These are phyloP conservation scores for Drechslera avenae DNA, from an alignment of 2,329 filamentous ascomycete genomes.

Conservation along the genomic window DNA sequence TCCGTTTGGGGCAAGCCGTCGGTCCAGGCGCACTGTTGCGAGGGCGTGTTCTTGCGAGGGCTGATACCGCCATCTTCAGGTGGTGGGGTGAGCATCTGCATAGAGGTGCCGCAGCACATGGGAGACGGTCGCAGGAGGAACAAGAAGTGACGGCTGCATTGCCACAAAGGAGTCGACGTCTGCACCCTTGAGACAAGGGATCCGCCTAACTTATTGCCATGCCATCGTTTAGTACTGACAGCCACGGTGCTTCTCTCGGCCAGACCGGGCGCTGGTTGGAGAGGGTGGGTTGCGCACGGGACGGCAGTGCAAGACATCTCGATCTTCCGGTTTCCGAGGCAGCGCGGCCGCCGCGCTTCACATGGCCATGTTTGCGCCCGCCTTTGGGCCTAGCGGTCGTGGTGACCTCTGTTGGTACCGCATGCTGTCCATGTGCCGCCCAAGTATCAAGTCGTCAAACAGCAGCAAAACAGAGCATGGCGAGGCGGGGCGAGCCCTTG, in stretches of 20 bases:
- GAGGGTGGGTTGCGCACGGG: neutral
- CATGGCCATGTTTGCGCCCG: no score
- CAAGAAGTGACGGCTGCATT: conserved; percentile 3
- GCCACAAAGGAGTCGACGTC: neutral
- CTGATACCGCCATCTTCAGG: conserved; percentile 19
- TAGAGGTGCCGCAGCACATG: conserved; percentile 1
- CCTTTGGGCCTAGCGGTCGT: no score
- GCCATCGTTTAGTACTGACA: conserved; percentile 1
- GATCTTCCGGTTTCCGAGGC: conserved; percentile 7
- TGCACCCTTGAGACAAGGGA: neutral
- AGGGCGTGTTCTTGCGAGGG: conserved; percentile 8
- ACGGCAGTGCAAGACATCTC: neutral
- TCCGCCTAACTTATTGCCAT: neutral
- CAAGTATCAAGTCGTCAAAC: neutral
- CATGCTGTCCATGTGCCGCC: neutral
- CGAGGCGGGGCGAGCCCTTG: neutral
- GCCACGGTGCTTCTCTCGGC: conserved; percentile 13
- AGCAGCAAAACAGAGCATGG: neutral
- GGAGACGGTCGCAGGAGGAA: conserved; percentile 3
- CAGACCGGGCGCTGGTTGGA: conserved; percentile 44
- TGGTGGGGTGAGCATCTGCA: conserved; percentile 22
- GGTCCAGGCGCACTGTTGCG: conserved; percentile 34
- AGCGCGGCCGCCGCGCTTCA: neutral
- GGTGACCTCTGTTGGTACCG: neutral
- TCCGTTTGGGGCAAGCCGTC: conserved; percentile 34